Base-by-base conservation (phyloP, 306 rosid genomes). In the Sicyos baderoa region DNA sequence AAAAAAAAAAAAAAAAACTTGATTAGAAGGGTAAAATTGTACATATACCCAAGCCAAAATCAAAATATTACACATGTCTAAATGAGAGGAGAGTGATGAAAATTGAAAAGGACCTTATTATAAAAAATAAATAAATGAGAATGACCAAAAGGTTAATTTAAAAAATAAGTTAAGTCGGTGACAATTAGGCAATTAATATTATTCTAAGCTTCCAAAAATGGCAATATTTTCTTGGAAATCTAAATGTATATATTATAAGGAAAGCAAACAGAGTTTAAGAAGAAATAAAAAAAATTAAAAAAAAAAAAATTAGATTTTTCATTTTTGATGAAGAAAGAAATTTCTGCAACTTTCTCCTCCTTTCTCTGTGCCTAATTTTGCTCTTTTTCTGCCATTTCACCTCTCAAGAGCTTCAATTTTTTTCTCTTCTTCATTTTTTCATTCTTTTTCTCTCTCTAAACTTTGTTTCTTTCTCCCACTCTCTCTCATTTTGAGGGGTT, bases 321-420 rank as follows among this genome's bases (percentile, higher is more conserved):
- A 37, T 37, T 37, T 52, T n/a, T 17, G 45, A 72, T 22, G 59
- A 22, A 44, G 69, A 63, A 63, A 53, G 64, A 18, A 48, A 44
- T 66, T 72, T 68, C 59, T 72, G 65, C 77, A 70, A 71, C 74
- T 54, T 56, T 76, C 79, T 49, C 74, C 82, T 50, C 85, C 82
- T 78, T 75, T 75, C 71, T 75, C 78, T 78, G 69, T 53, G 79
- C 78, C 85, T 79, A 69, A 72, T 68, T 29, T 75, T 14, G 18
- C 82, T 82, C 82, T 40, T 35, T 44, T 44, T 5, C 40, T 37
- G 80, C 72, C 80, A 75, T 72, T 62, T 72, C 79, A 19, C 22
- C 51, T 55, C 65, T 71, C 65, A 70, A 53, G 19, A 65, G 21
- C 56, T 67, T 49, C 56, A 48, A 22, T 21, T 67, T 25, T 25